Conservation (phyloP, 345 rosid species). For the Kandelia obovata region DNA sequence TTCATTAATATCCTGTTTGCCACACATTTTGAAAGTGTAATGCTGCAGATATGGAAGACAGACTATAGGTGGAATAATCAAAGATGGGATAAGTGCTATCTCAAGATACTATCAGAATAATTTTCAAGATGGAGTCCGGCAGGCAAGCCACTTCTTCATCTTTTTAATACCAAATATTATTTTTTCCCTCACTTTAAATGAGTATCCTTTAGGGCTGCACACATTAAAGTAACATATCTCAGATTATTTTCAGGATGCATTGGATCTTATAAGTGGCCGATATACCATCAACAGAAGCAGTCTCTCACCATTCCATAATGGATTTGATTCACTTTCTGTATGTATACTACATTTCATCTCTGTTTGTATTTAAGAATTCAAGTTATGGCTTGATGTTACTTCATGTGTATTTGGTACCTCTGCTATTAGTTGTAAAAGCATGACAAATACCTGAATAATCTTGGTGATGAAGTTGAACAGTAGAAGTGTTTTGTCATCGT, state of each 20-base stretch:
- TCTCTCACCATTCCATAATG: slow-evolving; percentile 70
- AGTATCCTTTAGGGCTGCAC: neutral
- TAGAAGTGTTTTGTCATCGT: too few species aligned
- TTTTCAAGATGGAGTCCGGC: slow-evolving; percentile 94
- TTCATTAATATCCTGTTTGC: slow-evolving; percentile 1
- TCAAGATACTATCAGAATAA: slow-evolving; percentile 92
- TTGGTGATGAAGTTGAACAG: too few species aligned
- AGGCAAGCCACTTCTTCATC: slow-evolving; percentile 48
- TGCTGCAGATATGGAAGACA: slow-evolving; percentile 76
- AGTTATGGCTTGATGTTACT: neutral
- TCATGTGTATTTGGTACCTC: too few species aligned
- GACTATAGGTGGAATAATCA: slow-evolving; percentile 72
- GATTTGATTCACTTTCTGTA: slow-evolving; percentile 69
- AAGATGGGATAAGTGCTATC: slow-evolving; percentile 86
- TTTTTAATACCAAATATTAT: slow-evolving; percentile 2
- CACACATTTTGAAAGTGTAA: neutral
- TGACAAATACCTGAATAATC: too few species aligned
- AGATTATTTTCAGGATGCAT: slow-evolving; percentile 63
- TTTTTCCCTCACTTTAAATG: neutral
- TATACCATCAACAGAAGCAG: slow-evolving; percentile 57
- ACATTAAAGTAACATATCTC: slow-evolving; percentile 6
- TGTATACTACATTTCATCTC: slow-evolving; percentile 20
- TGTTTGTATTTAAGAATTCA: slow-evolving; percentile 1
- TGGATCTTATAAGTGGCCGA: slow-evolving; percentile 90
- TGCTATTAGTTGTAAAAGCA: too few species aligned